A percentile compares a stretch with the other conserved stretches of the same genome.
These are phyloP conservation scores for Nicotiana tabacum DNA, from an alignment of 257 asterid species.

Conservation along the genomic window DNA sequence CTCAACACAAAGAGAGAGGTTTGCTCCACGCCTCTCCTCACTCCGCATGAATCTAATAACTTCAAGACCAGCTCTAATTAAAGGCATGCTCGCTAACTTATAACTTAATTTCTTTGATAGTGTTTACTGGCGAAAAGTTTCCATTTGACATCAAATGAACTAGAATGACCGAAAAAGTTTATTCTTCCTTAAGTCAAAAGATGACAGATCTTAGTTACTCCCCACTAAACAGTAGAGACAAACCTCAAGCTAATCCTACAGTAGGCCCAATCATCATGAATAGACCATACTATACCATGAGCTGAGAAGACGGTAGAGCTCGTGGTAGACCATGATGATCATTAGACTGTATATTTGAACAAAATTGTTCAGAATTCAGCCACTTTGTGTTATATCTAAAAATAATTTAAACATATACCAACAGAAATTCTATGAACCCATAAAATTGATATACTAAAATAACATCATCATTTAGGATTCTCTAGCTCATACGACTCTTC, in stretches of 20 bases:
- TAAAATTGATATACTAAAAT: neutral
- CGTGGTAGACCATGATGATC: neutral
- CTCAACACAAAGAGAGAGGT: neutral
- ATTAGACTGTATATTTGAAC: neutral
- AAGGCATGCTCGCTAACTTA: neutral
- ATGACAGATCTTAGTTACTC: neutral
- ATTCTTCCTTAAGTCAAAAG: neutral
- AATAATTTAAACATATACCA: neutral
- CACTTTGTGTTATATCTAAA: neutral
- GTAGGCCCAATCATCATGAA: neutral
- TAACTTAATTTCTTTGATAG: neutral
- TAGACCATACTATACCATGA: neutral
- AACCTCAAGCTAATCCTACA: neutral
- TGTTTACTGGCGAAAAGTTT: neutral
- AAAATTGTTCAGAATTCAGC: neutral
- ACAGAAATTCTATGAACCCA: neutral
- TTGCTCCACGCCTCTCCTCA: neutral
- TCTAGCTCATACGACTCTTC: neutral
- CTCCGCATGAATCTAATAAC: neutral
- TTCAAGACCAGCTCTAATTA: neutral
- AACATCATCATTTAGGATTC: neutral
- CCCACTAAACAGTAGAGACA: neutral
- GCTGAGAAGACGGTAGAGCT: neutral
- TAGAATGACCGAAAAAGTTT: neutral
- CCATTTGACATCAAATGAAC: neutral